Evolutionary conservation across 2,329 filamentous ascomycete species (phyloP).

Genomic region (Venturia oleaginea): DNA sequence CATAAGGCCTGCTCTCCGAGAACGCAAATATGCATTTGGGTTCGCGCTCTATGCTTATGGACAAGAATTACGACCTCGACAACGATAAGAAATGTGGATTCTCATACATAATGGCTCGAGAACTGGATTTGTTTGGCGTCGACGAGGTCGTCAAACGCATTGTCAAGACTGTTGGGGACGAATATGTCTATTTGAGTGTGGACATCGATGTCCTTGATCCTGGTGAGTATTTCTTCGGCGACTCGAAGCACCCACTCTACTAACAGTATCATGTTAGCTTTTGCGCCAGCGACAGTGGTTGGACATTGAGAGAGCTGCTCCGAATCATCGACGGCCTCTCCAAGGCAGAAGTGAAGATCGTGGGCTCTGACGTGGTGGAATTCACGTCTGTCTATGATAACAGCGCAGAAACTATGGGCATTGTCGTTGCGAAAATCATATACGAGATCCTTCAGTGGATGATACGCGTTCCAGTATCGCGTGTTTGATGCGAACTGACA

Average conservation of each 20-base stretch:
- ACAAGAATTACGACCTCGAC: neutral
- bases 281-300: slow-evolving; percentile 10
- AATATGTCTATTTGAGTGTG: slow-evolving; percentile 6
- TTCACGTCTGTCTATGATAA: slow-evolving; percentile 65
- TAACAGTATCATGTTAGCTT: neutral
- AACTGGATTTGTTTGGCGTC: slow-evolving; percentile 1
- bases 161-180: slow-evolving; percentile 1
- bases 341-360: slow-evolving; percentile 48
- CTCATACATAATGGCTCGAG: neutral
- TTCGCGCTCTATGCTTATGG: neutral
- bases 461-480: slow-evolving; percentile 5
- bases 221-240: neutral
- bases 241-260: neutral
- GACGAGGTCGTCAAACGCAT: neutral
- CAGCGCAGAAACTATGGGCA: slow-evolving; percentile 61
- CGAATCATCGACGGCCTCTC: neutral
- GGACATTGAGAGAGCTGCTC: slow-evolving; percentile 6
- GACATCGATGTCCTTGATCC: slow-evolving; percentile 13
- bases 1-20: slow-evolving; percentile 1
- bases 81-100: slow-evolving; percentile 8
- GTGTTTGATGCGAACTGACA: neutral
- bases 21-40: slow-evolving; percentile 1
- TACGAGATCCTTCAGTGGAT: slow-evolving; percentile 56
- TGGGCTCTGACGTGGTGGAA: slow-evolving; percentile 64
- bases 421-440: slow-evolving; percentile 61